phyloP scores from a whole-genome alignment of 768 basidiomycete species.

The Gautieria morchelliformis region DNA sequence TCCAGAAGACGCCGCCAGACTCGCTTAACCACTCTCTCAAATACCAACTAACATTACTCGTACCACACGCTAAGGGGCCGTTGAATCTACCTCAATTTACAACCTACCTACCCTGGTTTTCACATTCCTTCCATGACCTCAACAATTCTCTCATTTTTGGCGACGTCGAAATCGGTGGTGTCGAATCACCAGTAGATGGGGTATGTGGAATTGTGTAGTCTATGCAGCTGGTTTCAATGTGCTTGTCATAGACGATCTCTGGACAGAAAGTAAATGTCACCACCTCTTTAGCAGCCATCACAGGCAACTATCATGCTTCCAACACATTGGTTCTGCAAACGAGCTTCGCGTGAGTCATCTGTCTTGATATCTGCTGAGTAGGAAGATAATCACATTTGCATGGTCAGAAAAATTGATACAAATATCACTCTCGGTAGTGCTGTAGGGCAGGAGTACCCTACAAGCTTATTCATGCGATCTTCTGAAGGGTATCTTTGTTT shows the following conservation, averaged over 20 bases:
- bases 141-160: neutral
- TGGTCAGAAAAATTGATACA: constrained; percentile 1
- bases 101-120: constrained; percentile 4
- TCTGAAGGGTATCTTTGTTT: neutral
- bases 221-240: neutral
- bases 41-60: constrained; percentile 3
- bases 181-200: constrained; percentile 2
- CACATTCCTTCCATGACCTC: constrained; percentile 6
- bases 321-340: constrained; percentile 2
- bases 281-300: constrained; percentile 2
- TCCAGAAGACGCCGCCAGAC: neutral
- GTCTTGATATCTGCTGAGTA: neutral
- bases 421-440: constrained; percentile 1
- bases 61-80: neutral
- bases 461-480: constrained; percentile 3
- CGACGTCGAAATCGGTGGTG: constrained; percentile 2
- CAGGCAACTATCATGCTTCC: constrained; percentile 1
- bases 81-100: constrained; percentile 1
- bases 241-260: neutral
- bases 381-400: neutral
- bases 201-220: neutral
- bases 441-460: neutral
- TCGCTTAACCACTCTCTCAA: neutral
- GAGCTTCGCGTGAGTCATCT: constrained; percentile 6
- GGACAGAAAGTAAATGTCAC: constrained; percentile 1